Evolutionary conservation across 2,329 filamentous ascomycete genomes (phyloP), one percentile per base, ranked within the genome.

Genomic region (Aureobasidium sp.): DNA sequence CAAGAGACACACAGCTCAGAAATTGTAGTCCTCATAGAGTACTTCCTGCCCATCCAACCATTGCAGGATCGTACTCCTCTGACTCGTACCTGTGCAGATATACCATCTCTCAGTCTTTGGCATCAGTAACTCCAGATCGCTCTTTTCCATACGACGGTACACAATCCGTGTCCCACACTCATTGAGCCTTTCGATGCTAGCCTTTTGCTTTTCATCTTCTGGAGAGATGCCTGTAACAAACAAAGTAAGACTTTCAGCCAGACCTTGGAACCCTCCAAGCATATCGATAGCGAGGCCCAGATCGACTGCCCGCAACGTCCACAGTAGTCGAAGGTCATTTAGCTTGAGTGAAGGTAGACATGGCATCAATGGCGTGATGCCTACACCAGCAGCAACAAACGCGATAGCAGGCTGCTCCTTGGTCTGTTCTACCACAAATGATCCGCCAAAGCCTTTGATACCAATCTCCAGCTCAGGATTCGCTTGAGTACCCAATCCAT

Each of bases 301-400:
- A 72, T 95, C 91, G 2, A 78, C 79, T 0, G 73, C 72, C 7
- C 81, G 77, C 4, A 92, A 67, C 1, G 84, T 86, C 91, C 90
- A 95, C 1, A 91, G 77, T 5, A 94, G 70, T 29, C 68, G 75
- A 41, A 94, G 70, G 3, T 72, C 65, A 63, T 78, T 72, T 26
- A 71, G 47, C 12, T 47, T 46, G 5, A 55, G 29, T 5, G 41
- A 37, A 9, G 59, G 53, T 0, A 90, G 70, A 6, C 80, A 73
- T 0, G 75, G 77, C n/a, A 95, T 77, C 3, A 94, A 68, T 1
- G 91, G 91, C 32, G 91, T 96, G 64, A 95, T 90, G 0, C 91
- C 91, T 7, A 96, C 88, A 3, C 91, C 91, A 0, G 84, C 89
- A 6, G 89, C 89, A 3, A 95, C 74, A 66, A 92, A 94, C 0